Evolutionary conservation across 257 asterid species (phyloP).

Genomic region (Salvia splendens): DNA sequence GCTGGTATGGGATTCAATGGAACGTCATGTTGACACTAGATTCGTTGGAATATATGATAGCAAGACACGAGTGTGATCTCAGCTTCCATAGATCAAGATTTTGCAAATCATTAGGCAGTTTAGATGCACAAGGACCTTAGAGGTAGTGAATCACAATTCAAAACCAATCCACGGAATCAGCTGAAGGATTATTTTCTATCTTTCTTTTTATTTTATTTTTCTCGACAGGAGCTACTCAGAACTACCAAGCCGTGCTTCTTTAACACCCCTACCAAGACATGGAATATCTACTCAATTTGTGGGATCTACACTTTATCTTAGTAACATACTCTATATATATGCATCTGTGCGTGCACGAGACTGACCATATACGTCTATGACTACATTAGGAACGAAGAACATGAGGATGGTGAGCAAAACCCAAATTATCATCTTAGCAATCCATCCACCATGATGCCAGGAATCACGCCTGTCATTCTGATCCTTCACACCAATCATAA

Average conservation of each 20-base stretch:
- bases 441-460: slow-evolving; percentile 93
- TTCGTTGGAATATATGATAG: neutral
- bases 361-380: slow-evolving; percentile 68
- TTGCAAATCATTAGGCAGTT: neutral
- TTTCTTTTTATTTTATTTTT: neutral
- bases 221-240: slow-evolving; percentile 6
- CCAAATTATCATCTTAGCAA: slow-evolving; percentile 76
- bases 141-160: too few species aligned
- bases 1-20: neutral
- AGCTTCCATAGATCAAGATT: neutral
- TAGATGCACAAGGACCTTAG: too few species aligned
- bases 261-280: neutral
- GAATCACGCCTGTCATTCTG: slow-evolving; percentile 93
- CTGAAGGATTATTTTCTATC: neutral
- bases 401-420: slow-evolving; percentile 73
- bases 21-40: neutral
- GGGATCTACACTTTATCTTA: too few species aligned
- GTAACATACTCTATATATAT: too few species aligned
- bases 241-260: slow-evolving; percentile 14
- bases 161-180: neutral
- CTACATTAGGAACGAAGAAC: slow-evolving; percentile 81
- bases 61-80: neutral
- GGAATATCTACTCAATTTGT: too few species aligned
- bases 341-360: slow-evolving; percentile 7
- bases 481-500: slow-evolving; percentile 92